These are phyloP conservation scores for Aureobasidium sp. DNA, from an alignment of 2,329 filamentous ascomycete genomes.

Conservation along the genomic window DNA sequence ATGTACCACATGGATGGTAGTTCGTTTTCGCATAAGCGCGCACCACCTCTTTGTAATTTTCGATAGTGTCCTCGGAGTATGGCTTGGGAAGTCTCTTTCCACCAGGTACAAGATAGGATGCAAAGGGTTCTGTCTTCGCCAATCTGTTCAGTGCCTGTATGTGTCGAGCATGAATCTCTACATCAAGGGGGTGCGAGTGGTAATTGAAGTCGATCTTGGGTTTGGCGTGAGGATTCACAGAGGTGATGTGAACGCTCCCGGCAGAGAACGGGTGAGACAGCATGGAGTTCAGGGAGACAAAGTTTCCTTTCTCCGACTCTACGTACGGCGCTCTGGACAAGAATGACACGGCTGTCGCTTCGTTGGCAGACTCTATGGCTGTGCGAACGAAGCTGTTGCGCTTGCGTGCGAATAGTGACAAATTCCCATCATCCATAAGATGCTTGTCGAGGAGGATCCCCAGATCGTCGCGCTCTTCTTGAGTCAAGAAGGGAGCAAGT, in stretches of 20 bases:
- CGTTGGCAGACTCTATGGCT: not conserved
- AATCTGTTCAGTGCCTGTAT: constrained; percentile 33
- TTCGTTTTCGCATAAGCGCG: constrained; percentile 18
- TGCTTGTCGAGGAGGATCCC: not conserved
- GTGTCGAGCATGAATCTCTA: constrained; percentile 24
- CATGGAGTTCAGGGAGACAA: constrained; percentile 19
- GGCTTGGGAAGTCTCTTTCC: constrained; percentile 18
- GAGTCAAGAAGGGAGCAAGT: not conserved
- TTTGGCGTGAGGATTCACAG: constrained; percentile 12
- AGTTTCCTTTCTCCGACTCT: constrained; percentile 17
- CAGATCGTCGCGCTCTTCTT: not conserved
- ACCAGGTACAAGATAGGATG: constrained; percentile 19
- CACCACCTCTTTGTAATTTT: constrained; percentile 20
- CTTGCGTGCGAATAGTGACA: not conserved
- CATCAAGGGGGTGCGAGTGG: constrained; percentile 25
- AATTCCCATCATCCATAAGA: not conserved
- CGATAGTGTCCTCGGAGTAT: constrained; percentile 14
- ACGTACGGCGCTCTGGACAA: not conserved
- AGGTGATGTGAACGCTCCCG: constrained; percentile 24
- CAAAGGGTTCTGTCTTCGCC: constrained; percentile 34
- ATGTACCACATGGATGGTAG: constrained; percentile 38
- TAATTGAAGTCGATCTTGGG: constrained; percentile 26
- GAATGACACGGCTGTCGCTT: not conserved
- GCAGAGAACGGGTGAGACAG: constrained; percentile 24
- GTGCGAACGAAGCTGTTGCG: not conserved